phyloP scores from a whole-genome alignment of 768 basidiomycete species.

The Gymnopilus junonius region DNA sequence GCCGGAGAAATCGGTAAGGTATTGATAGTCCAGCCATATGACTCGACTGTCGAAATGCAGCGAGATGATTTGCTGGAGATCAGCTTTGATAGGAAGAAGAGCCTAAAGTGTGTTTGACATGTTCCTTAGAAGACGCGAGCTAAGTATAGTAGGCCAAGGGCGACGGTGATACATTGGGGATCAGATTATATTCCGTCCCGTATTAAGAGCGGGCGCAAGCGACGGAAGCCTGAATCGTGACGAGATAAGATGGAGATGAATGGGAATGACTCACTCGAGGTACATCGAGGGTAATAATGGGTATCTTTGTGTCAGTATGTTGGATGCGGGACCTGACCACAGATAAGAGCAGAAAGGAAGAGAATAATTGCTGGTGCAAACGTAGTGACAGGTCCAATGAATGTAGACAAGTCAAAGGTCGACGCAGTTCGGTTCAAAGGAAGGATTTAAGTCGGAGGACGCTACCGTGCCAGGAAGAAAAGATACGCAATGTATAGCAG shows the following conservation, averaged over 20 bases:
- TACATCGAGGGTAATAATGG: not conserved
- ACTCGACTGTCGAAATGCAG: too few species aligned
- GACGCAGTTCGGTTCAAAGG: not conserved
- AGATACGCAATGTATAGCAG: too few species aligned
- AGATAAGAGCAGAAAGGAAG: not conserved
- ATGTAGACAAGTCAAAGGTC: not conserved
- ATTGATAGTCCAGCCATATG: too few species aligned
- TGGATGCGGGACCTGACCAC: not conserved
- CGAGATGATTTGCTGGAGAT: too few species aligned
- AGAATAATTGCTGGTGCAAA: not conserved
- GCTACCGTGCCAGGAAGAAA: not conserved
- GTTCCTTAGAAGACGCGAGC: too few species aligned
- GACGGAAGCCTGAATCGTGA: not conserved
- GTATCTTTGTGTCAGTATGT: not conserved
- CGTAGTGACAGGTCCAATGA: not conserved
- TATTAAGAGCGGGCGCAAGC: not conserved
- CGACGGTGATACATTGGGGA: too few species aligned
- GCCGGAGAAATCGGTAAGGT: too few species aligned
- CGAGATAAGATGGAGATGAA: not conserved
- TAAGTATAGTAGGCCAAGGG: too few species aligned
- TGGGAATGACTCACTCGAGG: not conserved
- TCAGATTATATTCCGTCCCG: too few species aligned
- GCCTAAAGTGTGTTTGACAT: too few species aligned
- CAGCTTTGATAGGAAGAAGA: too few species aligned
- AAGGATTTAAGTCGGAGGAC: not conserved